Evolutionary conservation across 768 basidiomycete species (phyloP).

Genomic region (Mycena kentingensis): DNA sequence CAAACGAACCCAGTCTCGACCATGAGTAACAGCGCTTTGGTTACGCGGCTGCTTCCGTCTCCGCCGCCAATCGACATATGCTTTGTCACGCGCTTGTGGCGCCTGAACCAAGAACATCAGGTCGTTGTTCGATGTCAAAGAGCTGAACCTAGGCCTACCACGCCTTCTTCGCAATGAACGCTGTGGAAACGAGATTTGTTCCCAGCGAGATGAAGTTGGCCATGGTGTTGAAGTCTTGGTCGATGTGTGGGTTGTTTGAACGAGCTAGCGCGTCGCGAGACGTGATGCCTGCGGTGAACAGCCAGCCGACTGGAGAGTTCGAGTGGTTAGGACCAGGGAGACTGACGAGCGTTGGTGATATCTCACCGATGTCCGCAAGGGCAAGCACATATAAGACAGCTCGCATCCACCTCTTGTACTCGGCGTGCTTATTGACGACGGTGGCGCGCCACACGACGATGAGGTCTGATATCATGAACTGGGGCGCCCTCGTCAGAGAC

Average conservation of each 20-base stretch:
- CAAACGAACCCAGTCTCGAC: constrained; percentile 16
- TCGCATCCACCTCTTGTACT: too few species aligned
- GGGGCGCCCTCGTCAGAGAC: neutral
- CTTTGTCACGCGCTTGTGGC: neutral
- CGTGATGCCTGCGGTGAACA: neutral
- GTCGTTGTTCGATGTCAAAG: neutral
- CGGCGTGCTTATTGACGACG: neutral
- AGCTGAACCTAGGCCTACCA: constrained; percentile 1
- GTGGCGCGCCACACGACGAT: constrained; percentile 17
- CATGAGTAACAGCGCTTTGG: constrained; percentile 9
- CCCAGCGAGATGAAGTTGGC: neutral
- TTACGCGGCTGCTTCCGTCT: too few species aligned
- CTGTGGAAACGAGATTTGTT: constrained; percentile 10
- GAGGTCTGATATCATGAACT: constrained; percentile 16
- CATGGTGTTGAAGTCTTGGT: constrained; percentile 5
- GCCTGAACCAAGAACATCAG: neutral
- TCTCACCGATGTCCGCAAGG: constrained; percentile 7
- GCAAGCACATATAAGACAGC: neutral
- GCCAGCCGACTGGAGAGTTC: neutral
- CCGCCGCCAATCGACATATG: neutral
- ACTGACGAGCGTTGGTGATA: neutral
- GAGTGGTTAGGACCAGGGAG: neutral
- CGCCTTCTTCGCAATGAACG: neutral
- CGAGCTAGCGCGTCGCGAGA: constrained; percentile 4
- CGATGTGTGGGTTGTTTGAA: neutral